Evolutionary conservation across 805 yeast genomes (phyloP).

Genomic region (Kodamaea laetipori): DNA sequence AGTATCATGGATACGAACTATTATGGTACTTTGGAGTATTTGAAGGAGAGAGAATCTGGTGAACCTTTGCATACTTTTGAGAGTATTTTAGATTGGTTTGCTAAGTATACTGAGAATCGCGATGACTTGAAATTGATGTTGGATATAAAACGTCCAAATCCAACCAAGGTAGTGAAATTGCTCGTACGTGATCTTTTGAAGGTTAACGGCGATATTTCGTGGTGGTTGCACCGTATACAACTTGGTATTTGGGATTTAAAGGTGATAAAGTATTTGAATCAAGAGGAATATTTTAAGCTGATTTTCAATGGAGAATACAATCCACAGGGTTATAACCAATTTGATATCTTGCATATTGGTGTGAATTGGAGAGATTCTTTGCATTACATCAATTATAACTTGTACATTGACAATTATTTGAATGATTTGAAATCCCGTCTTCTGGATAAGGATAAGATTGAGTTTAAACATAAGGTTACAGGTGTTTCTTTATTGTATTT

Average conservation of each 20-base stretch:
- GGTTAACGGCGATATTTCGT: constrained; percentile 31
- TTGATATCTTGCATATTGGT: constrained; percentile 42
- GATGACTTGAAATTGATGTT: constrained; percentile 33
- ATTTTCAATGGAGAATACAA: constrained; percentile 20
- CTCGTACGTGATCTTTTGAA: constrained; percentile 32
- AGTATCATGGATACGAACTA: constrained; percentile 36
- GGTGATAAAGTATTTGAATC: constrained; percentile 41
- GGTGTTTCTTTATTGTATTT: constrained; percentile 42
- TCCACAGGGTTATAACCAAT: constrained; percentile 24
- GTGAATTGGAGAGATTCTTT: constrained; percentile 35
- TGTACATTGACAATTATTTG: constrained; percentile 28
- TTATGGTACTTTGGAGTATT: constrained; percentile 27
- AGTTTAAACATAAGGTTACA: constrained; percentile 28
- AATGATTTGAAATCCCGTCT: constrained; percentile 12
- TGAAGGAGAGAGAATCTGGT: constrained; percentile 35
- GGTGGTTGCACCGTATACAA: constrained; percentile 42
- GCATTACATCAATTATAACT: constrained; percentile 37
- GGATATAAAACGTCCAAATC: constrained; percentile 43
- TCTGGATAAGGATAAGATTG: constrained; percentile 18
- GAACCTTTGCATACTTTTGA: constrained; percentile 35
- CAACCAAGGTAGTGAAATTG: constrained; percentile 33
- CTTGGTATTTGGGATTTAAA: constrained; percentile 46
- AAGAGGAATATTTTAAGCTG: constrained; percentile 36
- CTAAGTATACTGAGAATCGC: constrained; percentile 22
- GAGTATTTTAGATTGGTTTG: constrained; percentile 37